phyloP scores from a whole-genome alignment of 2,329 filamentous ascomycete species.

The Tolypocladium pustulatum region DNA sequence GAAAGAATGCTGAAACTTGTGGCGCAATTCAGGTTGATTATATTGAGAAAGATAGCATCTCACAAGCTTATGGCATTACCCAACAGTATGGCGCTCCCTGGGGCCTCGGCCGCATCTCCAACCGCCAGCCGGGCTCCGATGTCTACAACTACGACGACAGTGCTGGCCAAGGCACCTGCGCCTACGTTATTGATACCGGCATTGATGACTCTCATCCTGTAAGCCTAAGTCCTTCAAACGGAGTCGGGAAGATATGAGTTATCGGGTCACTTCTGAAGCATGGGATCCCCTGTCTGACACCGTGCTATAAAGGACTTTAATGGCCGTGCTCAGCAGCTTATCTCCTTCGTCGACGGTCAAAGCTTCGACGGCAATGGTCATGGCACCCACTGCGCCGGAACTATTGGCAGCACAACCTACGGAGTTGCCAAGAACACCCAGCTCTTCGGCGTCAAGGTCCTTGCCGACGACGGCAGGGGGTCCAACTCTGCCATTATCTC shows the following conservation, averaged over 20 bases:
- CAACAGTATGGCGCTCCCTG: conserved; percentile 24
- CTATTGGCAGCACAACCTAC: conserved; percentile 21
- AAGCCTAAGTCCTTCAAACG: conserved; percentile 8
- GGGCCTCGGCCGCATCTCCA: conserved; percentile 24
- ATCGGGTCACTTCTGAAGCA: too few species aligned
- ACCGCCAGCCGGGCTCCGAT: conserved; percentile 11
- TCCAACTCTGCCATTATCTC: conserved; percentile 26
- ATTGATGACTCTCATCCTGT: conserved; percentile 20
- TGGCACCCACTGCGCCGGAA: conserved; percentile 27
- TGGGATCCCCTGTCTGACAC: neutral
- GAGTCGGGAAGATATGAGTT: neutral
- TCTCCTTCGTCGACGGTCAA: conserved; percentile 20
- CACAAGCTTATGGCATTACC: conserved; percentile 4
- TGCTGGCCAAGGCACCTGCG: conserved; percentile 24
- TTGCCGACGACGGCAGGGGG: conserved; percentile 20
- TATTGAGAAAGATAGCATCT: conserved; percentile 23
- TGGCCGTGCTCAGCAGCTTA: conserved; percentile 24
- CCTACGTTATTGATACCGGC: conserved; percentile 32
- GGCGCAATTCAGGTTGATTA: conserved; percentile 16
- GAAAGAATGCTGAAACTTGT: neutral
- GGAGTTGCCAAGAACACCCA: conserved; percentile 28
- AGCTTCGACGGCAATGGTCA: conserved; percentile 21
- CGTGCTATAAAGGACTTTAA: conserved; percentile 18
- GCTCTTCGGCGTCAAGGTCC: conserved; percentile 28
- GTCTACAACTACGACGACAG: conserved; percentile 17